These are phyloP conservation scores for Cryptococcus sp. DNA, from an alignment of 1,284 basidiomycete species.

Conservation along the genomic window DNA sequence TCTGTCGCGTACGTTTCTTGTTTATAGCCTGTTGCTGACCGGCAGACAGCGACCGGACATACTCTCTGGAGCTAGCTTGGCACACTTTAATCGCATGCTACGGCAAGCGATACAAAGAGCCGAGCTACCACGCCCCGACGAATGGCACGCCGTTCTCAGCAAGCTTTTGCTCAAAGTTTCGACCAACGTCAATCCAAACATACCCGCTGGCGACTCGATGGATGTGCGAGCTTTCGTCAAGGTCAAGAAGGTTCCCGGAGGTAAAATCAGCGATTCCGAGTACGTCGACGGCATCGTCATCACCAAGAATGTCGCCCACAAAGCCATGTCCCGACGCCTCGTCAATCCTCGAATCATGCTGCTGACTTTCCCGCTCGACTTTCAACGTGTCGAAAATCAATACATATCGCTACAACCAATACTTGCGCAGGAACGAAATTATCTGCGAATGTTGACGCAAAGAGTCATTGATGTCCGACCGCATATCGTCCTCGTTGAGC, in stretches of 20 bases:
- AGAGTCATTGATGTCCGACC: conserved; percentile 87
- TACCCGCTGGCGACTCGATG: conserved; percentile 67
- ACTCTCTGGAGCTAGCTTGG: conserved; percentile 76
- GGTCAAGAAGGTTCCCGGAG: conserved; percentile 97
- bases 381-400: conserved; percentile 87
- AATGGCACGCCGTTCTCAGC: conserved; percentile 82
- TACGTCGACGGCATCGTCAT: conserved; percentile 97
- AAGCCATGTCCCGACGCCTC: conserved; percentile 56
- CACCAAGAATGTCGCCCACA: conserved; percentile 96
- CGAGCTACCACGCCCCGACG: conserved; percentile 66
- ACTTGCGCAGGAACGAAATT: conserved; percentile 90
- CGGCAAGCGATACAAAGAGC: conserved; percentile 64
- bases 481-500: conserved; percentile 87
- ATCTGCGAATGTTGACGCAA: conserved; percentile 79
- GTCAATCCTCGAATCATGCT: conserved; percentile 83
- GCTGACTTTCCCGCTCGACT: conserved; percentile 92
- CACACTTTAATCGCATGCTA: conserved; percentile 81
- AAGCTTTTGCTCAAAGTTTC: conserved; percentile 54
- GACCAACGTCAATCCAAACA: conserved; percentile 45
- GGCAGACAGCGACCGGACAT: conserved; percentile 54
- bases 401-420: conserved; percentile 92
- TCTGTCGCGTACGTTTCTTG: conserved; percentile 30
- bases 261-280: conserved; percentile 84
- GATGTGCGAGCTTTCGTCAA: conserved; percentile 94
- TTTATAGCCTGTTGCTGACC: neutral